phyloP scores from a whole-genome alignment of 2,329 filamentous ascomycete species.

The Fusarium gaditjirri region DNA sequence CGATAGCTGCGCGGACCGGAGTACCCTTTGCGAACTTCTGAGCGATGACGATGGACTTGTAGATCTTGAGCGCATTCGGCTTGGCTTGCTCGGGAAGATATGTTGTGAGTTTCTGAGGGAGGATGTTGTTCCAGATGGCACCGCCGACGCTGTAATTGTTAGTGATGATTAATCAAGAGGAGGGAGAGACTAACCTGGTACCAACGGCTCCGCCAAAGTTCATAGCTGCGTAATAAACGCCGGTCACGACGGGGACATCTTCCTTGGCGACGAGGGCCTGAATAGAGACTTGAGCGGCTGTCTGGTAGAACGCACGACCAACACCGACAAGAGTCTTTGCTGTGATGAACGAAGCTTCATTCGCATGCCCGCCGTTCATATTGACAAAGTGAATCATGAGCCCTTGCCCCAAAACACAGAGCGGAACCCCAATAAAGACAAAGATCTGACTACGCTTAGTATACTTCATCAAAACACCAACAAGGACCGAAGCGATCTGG shows the following conservation, averaged over 20 bases:
- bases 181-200: constrained; percentile 34
- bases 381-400: constrained; percentile 47
- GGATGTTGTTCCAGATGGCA: constrained; percentile 50
- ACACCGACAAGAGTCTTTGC: constrained; percentile 50
- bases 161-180: rapidly evolving
- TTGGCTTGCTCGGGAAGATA: constrained; percentile 40
- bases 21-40: constrained; percentile 41
- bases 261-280: constrained; percentile 49
- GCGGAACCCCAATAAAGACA: constrained; percentile 43
- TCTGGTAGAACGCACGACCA: constrained; percentile 49
- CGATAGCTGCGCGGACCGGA: constrained; percentile 36
- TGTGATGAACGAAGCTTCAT: constrained; percentile 49
- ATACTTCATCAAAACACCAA: constrained; percentile 51
- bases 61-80: constrained; percentile 41
- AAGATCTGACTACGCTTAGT: constrained; percentile 50
- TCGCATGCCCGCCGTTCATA: constrained; percentile 40
- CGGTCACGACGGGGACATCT: constrained; percentile 52
- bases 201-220: constrained; percentile 47
- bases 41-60: constrained; percentile 45
- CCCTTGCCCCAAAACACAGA: constrained; percentile 51
- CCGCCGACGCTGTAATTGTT: constrained; percentile 46
- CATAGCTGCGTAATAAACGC: constrained; percentile 51
- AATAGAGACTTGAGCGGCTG: constrained; percentile 42
- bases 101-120: constrained; percentile 40
- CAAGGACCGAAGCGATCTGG: constrained; percentile 51